phyloP scores from a whole-genome alignment of 208 protist genomes.

The Vickermania spadyakhi region DNA sequence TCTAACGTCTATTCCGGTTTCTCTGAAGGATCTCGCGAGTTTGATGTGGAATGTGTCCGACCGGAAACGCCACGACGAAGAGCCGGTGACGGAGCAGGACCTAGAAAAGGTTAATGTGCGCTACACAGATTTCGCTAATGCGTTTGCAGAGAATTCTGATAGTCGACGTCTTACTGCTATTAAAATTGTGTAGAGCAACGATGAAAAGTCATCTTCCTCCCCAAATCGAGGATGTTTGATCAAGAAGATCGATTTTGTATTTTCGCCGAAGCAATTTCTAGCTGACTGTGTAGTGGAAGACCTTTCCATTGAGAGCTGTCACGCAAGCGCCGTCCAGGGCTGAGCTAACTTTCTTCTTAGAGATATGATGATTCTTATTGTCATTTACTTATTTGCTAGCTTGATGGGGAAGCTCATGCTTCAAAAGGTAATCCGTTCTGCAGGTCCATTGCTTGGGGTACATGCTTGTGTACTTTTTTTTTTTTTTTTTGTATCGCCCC shows the following conservation, averaged over 20 bases:
- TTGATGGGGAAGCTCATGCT: neutral
- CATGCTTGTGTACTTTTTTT: neutral
- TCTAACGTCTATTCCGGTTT: slow-evolving; percentile 45
- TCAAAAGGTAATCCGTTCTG: neutral
- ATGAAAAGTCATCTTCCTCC: too few species aligned
- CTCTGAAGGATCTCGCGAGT: slow-evolving; percentile 36
- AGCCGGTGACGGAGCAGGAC: slow-evolving; percentile 10
- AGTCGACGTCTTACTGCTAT: too few species aligned
- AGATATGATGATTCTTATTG: too few species aligned
- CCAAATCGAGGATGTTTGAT: too few species aligned
- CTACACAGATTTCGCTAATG: slow-evolving; percentile 52
- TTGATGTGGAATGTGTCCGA: slow-evolving; percentile 47
- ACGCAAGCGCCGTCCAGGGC: too few species aligned
- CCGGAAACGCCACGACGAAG: neutral
- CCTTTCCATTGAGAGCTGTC: too few species aligned
- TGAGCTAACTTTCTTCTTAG: too few species aligned
- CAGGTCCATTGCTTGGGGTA: neutral
- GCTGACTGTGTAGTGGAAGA: too few species aligned
- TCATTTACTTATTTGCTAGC: too few species aligned
- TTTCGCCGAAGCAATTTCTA: too few species aligned
- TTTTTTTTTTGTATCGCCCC: neutral
- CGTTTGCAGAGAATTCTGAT: slow-evolving; percentile 44
- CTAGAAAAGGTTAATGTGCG: slow-evolving; percentile 22
- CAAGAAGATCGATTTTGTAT: too few species aligned
- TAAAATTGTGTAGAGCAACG: too few species aligned